Percentiles rank a stretch among this genome's conserved stretches.
These are phyloP conservation scores for Tetracentron sinense DNA, from an alignment of 164 flowering plant species.

Conservation along the genomic window DNA sequence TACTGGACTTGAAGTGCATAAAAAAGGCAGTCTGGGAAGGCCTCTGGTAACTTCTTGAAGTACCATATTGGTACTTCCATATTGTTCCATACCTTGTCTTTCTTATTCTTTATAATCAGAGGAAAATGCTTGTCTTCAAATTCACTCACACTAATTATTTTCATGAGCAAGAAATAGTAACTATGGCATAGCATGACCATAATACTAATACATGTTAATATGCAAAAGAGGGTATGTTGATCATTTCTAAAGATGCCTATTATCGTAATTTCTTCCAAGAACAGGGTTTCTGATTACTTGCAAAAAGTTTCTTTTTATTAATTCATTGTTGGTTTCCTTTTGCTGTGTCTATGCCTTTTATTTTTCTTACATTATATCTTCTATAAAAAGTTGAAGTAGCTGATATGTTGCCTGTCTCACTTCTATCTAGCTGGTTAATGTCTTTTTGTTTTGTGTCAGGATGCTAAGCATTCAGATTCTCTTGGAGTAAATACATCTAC, in stretches of 20 bases:
- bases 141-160: not conserved
- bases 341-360: not conserved
- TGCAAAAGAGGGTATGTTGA: not conserved
- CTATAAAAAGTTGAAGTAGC: not conserved
- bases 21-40: conserved; percentile 21
- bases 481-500: conserved; percentile 17
- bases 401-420: conserved; percentile 1
- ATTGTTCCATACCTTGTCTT: not conserved
- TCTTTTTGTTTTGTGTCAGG: conserved; percentile 23
- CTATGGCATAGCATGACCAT: not conserved
- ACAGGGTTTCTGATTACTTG: not conserved
- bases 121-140: not conserved
- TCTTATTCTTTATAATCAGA: not conserved
- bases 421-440: conserved; percentile 2
- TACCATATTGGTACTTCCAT: not conserved
- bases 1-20: conserved; percentile 37
- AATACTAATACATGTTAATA: not conserved
- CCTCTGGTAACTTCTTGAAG: conserved; percentile 33
- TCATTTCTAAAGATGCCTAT: conserved; percentile 1
- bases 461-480: conserved; percentile 19
- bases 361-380: not conserved
- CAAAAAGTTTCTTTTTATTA: not conserved
- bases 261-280: not conserved
- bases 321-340: not conserved
- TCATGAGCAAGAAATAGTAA: not conserved